Conservation (phyloP, 306 rosid genomes). For the Betula pendula region DNA sequence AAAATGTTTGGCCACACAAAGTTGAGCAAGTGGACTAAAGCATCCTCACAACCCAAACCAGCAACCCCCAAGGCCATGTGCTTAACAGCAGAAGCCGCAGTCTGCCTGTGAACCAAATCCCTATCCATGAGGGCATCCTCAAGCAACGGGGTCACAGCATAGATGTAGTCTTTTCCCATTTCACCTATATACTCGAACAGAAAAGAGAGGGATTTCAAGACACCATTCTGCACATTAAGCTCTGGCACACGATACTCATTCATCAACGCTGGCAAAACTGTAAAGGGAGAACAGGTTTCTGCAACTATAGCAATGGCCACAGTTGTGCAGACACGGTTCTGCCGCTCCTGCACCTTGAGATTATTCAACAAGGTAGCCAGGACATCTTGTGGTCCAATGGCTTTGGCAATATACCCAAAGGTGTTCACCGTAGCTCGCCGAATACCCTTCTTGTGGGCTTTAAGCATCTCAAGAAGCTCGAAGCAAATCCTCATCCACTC, state of each 20-base stretch:
- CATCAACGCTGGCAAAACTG: constrained; percentile 93
- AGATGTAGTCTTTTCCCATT: constrained; percentile 97
- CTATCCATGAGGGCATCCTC: constrained; percentile 97
- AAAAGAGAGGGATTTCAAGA: constrained; percentile 87
- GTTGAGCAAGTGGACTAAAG: constrained; percentile 76
- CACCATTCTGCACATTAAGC: constrained; percentile 95
- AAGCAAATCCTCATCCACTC: constrained; percentile 99
- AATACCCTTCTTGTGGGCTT: constrained; percentile 95
- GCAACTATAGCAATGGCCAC: constrained; percentile 95
- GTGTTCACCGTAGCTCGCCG: constrained; percentile 92
- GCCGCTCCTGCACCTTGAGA: constrained; percentile 93
- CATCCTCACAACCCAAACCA: constrained; percentile 96
- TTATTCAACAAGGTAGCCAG: constrained; percentile 81
- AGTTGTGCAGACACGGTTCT: constrained; percentile 95
- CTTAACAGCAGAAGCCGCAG: constrained; percentile 97
- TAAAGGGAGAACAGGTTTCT: constrained; percentile 93
- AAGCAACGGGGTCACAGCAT: constrained; percentile 91
- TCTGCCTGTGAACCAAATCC: constrained; percentile 94
- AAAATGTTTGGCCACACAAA: constrained; percentile 95
- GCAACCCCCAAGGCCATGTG: constrained; percentile 99
- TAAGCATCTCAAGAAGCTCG: constrained; percentile 98
- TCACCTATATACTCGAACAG: constrained; percentile 96
- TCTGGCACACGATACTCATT: constrained; percentile 96
- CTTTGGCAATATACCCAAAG: constrained; percentile 89
- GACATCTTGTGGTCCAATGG: constrained; percentile 95